These are phyloP conservation scores for Cryptococcus depauperatus DNA, from an alignment of 1,284 basidiomycete genomes.

Conservation along the genomic window DNA sequence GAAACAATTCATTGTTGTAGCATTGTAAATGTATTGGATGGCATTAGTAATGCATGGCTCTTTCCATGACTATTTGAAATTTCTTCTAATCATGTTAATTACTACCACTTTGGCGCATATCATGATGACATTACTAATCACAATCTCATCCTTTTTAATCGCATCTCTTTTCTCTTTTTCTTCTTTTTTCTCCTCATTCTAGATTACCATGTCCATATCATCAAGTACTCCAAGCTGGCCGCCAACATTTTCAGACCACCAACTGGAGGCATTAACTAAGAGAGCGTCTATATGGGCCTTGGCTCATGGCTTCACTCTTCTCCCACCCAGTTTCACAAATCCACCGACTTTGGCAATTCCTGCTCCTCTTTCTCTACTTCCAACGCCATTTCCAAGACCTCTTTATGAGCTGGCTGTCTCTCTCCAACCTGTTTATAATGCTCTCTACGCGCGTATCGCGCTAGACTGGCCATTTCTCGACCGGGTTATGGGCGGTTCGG, in stretches of 20 bases:
- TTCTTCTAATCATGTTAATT: no score
- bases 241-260: slow-evolving; percentile 54
- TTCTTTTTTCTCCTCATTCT: not conserved
- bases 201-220: slow-evolving; percentile 11
- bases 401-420: slow-evolving; percentile 61
- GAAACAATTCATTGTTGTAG: no score
- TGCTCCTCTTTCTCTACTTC: slow-evolving; percentile 79
- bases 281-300: slow-evolving; percentile 77
- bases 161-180: not conserved
- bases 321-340: slow-evolving; percentile 59
- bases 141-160: not conserved
- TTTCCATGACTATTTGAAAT: not conserved
- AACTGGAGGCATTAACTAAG: slow-evolving; percentile 55
- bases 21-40: no score
- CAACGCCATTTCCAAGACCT: slow-evolving; percentile 71
- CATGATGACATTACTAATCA: not conserved
- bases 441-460: slow-evolving; percentile 76
- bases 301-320: slow-evolving; percentile 73
- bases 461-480: slow-evolving; percentile 73
- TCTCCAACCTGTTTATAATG: slow-evolving; percentile 74
- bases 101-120: no score
- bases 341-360: slow-evolving; percentile 69
- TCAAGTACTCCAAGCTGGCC: slow-evolving; percentile 58
- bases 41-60: not conserved
- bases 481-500: slow-evolving; percentile 70